Evolutionary conservation across 108 stramenopile species (phyloP).

Genomic region (Parietichytrium sp.): DNA sequence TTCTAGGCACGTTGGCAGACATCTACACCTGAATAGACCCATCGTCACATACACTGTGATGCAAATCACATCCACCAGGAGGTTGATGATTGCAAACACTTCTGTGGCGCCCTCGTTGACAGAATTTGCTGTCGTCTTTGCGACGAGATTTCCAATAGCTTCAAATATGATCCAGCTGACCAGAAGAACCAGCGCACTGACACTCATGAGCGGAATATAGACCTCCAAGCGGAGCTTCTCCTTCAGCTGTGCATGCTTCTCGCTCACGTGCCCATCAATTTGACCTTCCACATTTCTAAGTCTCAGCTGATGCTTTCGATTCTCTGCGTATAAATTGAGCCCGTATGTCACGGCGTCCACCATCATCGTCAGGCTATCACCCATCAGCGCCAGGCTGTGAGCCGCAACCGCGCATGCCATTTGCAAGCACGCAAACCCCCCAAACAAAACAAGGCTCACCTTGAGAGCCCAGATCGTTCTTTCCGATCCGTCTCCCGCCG

Average conservation of each 20-base stretch:
- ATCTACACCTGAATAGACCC: background rate
- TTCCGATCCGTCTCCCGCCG: no score
- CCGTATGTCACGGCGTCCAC: constrained; percentile 32
- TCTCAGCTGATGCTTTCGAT: no score
- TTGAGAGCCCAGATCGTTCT: no score
- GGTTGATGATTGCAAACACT: background rate
- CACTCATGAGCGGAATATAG: constrained; percentile 8
- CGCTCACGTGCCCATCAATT: no score
- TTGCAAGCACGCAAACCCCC: background rate
- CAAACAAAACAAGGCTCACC: constrained; percentile 26
- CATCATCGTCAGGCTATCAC: background rate
- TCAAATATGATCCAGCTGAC: no score
- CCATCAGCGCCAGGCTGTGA: constrained; percentile 3
- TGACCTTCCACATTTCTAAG: no score
- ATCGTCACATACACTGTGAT: background rate
- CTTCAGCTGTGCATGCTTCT: no score
- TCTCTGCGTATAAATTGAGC: constrained; percentile 7
- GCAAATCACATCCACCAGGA: background rate
- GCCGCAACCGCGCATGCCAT: constrained; percentile 7
- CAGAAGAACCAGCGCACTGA: no score
- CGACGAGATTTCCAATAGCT: no score
- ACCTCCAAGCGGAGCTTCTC: constrained; percentile 9
- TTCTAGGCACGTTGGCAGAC: background rate
- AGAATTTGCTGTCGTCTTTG: no score
- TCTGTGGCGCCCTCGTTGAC: background rate